Base-by-base conservation (phyloP, 1,284 basidiomycete species). In the Melampsora allii-populina region DNA sequence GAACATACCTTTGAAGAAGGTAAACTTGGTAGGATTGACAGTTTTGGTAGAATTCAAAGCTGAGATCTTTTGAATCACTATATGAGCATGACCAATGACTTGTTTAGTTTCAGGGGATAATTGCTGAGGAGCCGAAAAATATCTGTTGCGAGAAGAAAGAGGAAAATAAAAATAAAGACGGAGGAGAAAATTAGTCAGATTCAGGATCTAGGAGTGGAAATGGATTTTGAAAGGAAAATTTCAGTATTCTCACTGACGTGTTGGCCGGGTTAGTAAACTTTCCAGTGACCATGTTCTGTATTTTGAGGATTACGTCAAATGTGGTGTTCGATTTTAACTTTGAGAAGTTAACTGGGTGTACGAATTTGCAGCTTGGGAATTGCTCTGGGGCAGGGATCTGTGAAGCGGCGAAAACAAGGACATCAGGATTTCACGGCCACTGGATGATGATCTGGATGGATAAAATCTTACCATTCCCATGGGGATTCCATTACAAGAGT, bases 401-500 rank as follows among this genome's bases (percentile, higher is more conserved):
- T 56, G 39, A 29, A 10, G 19, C 17, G 19, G 24, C 12, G 3
- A 63, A 10, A 42, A 60, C 10, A 27, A 29, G 36, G n/a, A 61
- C 29, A n/a, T 33, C 36, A 33, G 27, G 19, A 61, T 27, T 39
- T 42, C 45, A 19, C 5, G 12, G 1, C 10, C 19, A 1, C 39
- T 2, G 21, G 27, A 36, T 39, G 39, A 31, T 19, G 10, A 42
- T 21, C 21, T n/a, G 17, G 5, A 5, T 12, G 27, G 3, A 56
- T 27, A 1, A 4, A 14, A 63, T n/a, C 59, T 64, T 71, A 71
- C 68, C 68, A 71, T 71, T 12, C 68, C 68, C 68, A 71, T 71
- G 19, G 68, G 68, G 42, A 71, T 71, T 36, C 68, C 63, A 29
- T 71, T 71, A 46, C 68, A 71, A 7, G 46, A 50, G 24, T 63